Conservation (phyloP, 2,329 filamentous ascomycete genomes). For the Talaromyces verruculosus region DNA sequence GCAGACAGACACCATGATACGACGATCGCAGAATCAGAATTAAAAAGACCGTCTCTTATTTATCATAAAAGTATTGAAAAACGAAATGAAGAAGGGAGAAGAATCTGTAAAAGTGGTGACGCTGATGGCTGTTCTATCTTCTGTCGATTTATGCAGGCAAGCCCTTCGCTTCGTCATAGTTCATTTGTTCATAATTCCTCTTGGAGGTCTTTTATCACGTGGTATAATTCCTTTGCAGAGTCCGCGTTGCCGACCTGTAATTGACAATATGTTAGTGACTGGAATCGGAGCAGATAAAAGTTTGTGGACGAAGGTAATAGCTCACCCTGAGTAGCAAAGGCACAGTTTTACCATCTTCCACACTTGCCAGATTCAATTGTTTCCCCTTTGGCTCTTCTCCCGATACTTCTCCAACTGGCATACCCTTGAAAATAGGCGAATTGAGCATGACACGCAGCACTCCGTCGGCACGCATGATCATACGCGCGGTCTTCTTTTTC, state of each 20-base stretch:
- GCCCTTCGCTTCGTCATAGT: background rate
- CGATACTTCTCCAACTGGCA: slow-evolving; percentile 69
- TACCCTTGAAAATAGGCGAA: slow-evolving; percentile 72
- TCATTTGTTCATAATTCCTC: slow-evolving; percentile 34
- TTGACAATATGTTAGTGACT: background rate
- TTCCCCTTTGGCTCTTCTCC: slow-evolving; percentile 68
- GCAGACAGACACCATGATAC: background rate
- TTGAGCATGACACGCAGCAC: slow-evolving; percentile 86
- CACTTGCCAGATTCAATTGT: slow-evolving; percentile 63
- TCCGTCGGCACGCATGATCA: slow-evolving; percentile 89
- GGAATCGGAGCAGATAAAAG: too few species aligned
- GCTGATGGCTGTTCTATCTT: slow-evolving; percentile 4
- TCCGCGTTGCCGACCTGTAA: slow-evolving; percentile 45
- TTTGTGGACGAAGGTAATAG: too few species aligned
- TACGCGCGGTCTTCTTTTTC: slow-evolving; percentile 55
- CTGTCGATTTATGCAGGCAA: background rate
- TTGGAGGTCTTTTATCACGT: slow-evolving; percentile 44
- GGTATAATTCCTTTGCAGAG: slow-evolving; percentile 49
- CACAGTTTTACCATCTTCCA: slow-evolving; percentile 55
- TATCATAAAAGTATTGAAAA: background rate
- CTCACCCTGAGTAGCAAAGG: slow-evolving; percentile 59
- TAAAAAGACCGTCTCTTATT: background rate
- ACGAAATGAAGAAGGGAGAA: background rate
- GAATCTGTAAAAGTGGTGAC: background rate
- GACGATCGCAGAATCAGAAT: background rate